Evolutionary conservation across 768 basidiomycete genomes (phyloP), one percentile per base, ranked within the genome.

Genomic region (Collybiopsis luxurians): DNA sequence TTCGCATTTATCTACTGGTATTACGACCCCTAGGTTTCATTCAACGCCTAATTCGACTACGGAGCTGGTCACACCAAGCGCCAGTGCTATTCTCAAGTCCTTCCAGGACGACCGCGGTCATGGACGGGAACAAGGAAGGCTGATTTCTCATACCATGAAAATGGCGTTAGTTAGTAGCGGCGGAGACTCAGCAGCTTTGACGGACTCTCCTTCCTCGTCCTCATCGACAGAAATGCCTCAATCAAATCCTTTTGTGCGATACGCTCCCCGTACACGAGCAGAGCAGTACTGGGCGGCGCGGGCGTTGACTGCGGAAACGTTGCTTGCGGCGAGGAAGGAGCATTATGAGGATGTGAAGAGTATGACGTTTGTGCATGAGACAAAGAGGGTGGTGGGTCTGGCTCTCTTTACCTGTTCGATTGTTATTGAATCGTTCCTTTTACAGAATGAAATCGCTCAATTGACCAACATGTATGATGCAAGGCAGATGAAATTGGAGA

Each of bases 281-380:
- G 85, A 84, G 61, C 82, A 81, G 58, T 87, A 87, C 63, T 90
- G 89, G 89, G 84, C 83, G 26, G 71, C 79, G 15, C 81, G 88
- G 2, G 86, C 88, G 2, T 61, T 87, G 23, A 76, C 80, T 2
- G 87, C 87, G 0, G 89, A 90, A 65, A 78, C 83, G 2, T 67
- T 86, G 38, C 73, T 90, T 2, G 69, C 75, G 0, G 80, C 79
- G 24, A 75, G 75, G 38, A 71, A 72, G 30, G 68, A 64, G 19
- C 83, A 87, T 64, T 75, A 79, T 42, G 66, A 67, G 11, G 85
- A 87, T 47, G 62, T 87, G 30, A 72, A 69, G 56, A 69, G 65
- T 15, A 49, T 83, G 48, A 69, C 75, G 50, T 64, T 69, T 31
- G 62, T 59, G 0, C 78, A 79, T 60, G 80, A 80, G 49, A 58